Base-by-base conservation (phyloP, 352 stramenopile species). In the Aphanomyces stellatus region DNA sequence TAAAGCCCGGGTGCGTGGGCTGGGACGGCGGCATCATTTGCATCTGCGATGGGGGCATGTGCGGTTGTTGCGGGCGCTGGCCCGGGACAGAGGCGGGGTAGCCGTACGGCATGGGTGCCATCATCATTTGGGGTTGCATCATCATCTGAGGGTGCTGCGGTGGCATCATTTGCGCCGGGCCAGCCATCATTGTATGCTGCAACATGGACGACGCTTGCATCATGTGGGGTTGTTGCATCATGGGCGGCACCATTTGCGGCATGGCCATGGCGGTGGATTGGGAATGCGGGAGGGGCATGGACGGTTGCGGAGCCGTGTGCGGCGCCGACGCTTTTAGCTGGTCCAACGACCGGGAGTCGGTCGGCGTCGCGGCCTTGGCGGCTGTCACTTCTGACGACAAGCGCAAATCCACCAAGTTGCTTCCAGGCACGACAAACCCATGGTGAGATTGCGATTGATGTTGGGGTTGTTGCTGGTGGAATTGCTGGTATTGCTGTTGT, bases 391-490 rank as follows among this genome's bases (percentile, higher is more conserved):
- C 60, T 22, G 60, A 67, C 49, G 48, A 33, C 1, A 51, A 40
- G 34, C 60, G 60, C 33, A 67, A 43, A 33, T 67, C 60, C 17
- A 67, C 60, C 15, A 67, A 51, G 27, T 67, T 46, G 22, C 37
- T 57, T 19, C 60, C 60, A 15, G 60, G 60, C 5, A 67, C 60
- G 22, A 59, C 49, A 49, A 67, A 67, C 10, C 60, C 60, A 31
- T 37, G 10, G 5, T 6, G 15, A 33, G 19, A n/a, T 40, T 37
- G 25, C 30, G 30, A 24, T 33, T 57, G 49, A 4, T 30, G 49
- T 15, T 55, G n/a, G 5, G 22, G 40, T 33, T 57, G 49, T 2
- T 56, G 57, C 17, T 65, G 27, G 17, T 65, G 37, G 34, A 22
- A 24, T 53, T 51, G 37, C 27, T 48, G 33, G 22, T 25, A n/a